Percentiles rank a stretch among this genome's conserved stretches.
Evolutionary conservation across 345 rosid genomes (phyloP).

Genomic region (Brassica incana): DNA sequence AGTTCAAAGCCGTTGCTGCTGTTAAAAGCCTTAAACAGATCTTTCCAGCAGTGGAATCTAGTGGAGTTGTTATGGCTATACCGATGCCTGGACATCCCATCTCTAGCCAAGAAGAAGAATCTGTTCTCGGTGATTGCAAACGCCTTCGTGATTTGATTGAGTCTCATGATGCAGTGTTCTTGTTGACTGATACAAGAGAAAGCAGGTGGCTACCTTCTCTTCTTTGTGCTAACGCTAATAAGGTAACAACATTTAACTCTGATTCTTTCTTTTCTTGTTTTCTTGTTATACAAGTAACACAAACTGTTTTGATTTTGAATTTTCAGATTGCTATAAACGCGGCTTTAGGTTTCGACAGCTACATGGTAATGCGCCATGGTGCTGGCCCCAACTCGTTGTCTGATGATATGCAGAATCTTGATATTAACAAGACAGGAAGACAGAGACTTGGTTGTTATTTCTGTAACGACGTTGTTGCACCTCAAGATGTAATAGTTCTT

Average conservation of each 20-base stretch:
- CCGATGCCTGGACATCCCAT: slow-evolving; percentile 99
- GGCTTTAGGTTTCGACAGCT: slow-evolving; percentile 96
- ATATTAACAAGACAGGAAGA: slow-evolving; percentile 38
- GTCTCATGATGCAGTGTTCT: slow-evolving; percentile 86
- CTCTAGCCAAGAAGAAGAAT: slow-evolving; percentile 68
- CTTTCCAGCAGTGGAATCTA: slow-evolving; percentile 91
- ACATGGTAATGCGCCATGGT: slow-evolving; percentile 98
- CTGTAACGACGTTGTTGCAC: slow-evolving; percentile 95
- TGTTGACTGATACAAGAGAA: slow-evolving; percentile 97
- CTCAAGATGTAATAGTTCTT: slow-evolving; percentile 66
- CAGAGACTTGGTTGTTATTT: slow-evolving; percentile 94
- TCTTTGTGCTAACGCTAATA: slow-evolving; percentile 73
- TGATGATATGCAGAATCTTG: slow-evolving; percentile 46
- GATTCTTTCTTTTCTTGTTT: neutral
- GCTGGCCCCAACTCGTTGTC: slow-evolving; percentile 62
- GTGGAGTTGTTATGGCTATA: slow-evolving; percentile 78
- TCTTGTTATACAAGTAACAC: neutral
- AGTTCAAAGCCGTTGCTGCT: slow-evolving; percentile 81
- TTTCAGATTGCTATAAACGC: slow-evolving; percentile 81
- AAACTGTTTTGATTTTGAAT: slow-evolving; percentile 5
- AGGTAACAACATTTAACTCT: slow-evolving; percentile 47
- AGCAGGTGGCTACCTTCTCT: slow-evolving; percentile 96
- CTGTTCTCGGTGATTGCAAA: slow-evolving; percentile 73
- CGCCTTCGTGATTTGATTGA: slow-evolving; percentile 62
- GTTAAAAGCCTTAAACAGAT: slow-evolving; percentile 79